A percentile compares a stretch with the other conserved stretches of the same genome.
phyloP scores from a whole-genome alignment of 495 filamentous ascomycete species.

The Achaetomiella virescens region DNA sequence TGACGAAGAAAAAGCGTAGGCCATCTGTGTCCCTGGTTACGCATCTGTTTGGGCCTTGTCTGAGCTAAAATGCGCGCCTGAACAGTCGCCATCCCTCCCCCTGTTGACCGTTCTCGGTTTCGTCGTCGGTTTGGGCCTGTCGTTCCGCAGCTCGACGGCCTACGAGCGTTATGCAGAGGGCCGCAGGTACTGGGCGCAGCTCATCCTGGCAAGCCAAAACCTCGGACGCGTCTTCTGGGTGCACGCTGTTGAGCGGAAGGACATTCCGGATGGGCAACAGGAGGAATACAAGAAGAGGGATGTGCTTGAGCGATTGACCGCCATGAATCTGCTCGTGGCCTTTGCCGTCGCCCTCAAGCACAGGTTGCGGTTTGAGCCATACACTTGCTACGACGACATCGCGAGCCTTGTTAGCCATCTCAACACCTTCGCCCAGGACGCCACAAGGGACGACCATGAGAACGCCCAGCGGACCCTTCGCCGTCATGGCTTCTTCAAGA shows the following conservation, averaged over 20 bases:
- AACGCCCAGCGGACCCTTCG: conserved; percentile 30
- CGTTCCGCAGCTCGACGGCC: conserved; percentile 77
- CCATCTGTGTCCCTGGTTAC: conserved; percentile 19
- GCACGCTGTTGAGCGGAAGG: conserved; percentile 60
- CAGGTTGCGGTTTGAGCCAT: conserved; percentile 82
- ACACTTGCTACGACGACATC: conserved; percentile 67
- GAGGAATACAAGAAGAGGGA: conserved; percentile 55
- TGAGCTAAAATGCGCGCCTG: not conserved
- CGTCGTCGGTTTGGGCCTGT: conserved; percentile 76
- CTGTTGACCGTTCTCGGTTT: conserved; percentile 84
- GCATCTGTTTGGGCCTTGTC: not conserved
- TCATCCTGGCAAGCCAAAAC: conserved; percentile 66
- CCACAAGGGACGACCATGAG: conserved; percentile 48
- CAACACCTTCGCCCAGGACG: conserved; percentile 63
- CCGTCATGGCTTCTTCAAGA: conserved; percentile 52
- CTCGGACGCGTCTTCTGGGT: conserved; percentile 77
- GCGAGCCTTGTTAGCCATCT: conserved; percentile 52
- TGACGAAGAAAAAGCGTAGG: conserved; percentile 38
- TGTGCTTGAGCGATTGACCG: conserved; percentile 66
- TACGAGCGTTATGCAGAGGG: conserved; percentile 80
- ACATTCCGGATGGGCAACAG: conserved; percentile 19
- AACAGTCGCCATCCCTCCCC: conserved; percentile 56
- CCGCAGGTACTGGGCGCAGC: conserved; percentile 68
- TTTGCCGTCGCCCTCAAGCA: conserved; percentile 75
- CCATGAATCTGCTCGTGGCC: conserved; percentile 74